These are phyloP conservation scores for Apiotrichum akiyoshidainum DNA, from an alignment of 1,284 basidiomycete genomes.

Conservation along the genomic window DNA sequence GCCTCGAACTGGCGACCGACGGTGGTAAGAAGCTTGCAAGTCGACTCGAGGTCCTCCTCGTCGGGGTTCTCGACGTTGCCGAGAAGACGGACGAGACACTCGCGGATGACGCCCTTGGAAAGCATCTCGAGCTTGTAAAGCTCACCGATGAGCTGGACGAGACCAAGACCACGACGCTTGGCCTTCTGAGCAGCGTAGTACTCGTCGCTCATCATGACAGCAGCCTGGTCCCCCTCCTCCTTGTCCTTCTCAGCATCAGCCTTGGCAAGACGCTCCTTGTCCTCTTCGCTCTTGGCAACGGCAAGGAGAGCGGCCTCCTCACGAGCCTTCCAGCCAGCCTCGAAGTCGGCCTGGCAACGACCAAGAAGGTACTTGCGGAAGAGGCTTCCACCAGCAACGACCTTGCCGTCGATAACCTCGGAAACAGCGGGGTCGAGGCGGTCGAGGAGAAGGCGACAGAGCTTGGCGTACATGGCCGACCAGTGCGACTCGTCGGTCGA, in stretches of 20 bases:
- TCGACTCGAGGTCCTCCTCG: conserved; percentile 94
- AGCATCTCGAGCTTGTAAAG: conserved; percentile 96
- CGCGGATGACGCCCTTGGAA: conserved; percentile 91
- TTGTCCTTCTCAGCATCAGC: conserved; percentile 51
- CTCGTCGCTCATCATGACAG: conserved; percentile 84
- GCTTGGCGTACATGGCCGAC: conserved; percentile 94
- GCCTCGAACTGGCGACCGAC: conserved; percentile 81
- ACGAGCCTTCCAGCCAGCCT: conserved; percentile 67
- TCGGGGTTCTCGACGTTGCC: conserved; percentile 90
- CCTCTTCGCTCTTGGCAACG: conserved; percentile 56
- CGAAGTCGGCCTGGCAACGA: conserved; percentile 92
- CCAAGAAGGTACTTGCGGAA: conserved; percentile 88
- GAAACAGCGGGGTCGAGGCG: conserved; percentile 78
- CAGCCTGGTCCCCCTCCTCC: conserved; percentile 32
- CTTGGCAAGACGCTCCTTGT: conserved; percentile 56
- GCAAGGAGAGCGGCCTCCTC: conserved; percentile 57
- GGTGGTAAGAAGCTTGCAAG: conserved; percentile 87
- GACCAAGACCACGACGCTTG: conserved; percentile 92
- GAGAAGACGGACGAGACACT: conserved; percentile 91
- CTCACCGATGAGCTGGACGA: conserved; percentile 97
- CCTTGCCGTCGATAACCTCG: conserved; percentile 83
- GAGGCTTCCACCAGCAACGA: conserved; percentile 77
- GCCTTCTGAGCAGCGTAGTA: conserved; percentile 97
- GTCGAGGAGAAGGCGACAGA: conserved; percentile 92
- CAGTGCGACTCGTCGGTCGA: conserved; percentile 92